Percentiles rank a stretch among this genome's conserved stretches.
Conservation (phyloP, 2,329 filamentous ascomycete genomes). For the Dactylella cylindrospora region DNA sequence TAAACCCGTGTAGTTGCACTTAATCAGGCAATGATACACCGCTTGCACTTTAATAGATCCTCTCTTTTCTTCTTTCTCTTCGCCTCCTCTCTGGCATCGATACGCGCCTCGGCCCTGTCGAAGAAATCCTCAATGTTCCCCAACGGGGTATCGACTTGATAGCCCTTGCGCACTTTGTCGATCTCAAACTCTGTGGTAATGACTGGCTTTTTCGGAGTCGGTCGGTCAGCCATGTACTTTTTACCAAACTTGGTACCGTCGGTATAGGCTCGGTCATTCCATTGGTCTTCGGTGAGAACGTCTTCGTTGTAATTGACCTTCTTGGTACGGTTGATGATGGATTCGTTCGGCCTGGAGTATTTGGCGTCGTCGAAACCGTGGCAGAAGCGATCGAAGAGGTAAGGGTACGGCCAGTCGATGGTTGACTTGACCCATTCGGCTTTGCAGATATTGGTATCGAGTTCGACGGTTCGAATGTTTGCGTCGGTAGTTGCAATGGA, state of each 20-base stretch:
- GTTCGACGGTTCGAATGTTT: conserved; percentile 18
- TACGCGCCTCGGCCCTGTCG: neutral
- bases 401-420: conserved; percentile 30
- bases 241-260: conserved; percentile 27
- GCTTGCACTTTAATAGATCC: too few species aligned
- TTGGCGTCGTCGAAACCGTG: conserved; percentile 30
- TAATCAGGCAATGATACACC: too few species aligned
- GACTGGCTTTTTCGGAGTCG: neutral
- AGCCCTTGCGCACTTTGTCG: neutral
- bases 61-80: too few species aligned
- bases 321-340: conserved; percentile 1
- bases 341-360: neutral
- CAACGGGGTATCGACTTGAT: neutral
- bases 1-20: too few species aligned
- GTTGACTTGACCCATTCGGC: conserved; percentile 40
- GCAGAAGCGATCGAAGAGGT: conserved; percentile 32
- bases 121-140: neutral
- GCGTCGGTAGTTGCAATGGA: conserved; percentile 14
- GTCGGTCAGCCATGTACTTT: conserved; percentile 21
- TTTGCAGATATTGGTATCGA: conserved; percentile 42
- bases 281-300: conserved; percentile 15
- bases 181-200: conserved; percentile 27
- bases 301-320: conserved; percentile 29
- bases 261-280: conserved; percentile 23
- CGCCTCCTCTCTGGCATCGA: too few species aligned